Evolutionary conservation across 768 basidiomycete genomes (phyloP), one percentile per base, ranked within the genome.

Genomic region (Tylopilus subfusipes): DNA sequence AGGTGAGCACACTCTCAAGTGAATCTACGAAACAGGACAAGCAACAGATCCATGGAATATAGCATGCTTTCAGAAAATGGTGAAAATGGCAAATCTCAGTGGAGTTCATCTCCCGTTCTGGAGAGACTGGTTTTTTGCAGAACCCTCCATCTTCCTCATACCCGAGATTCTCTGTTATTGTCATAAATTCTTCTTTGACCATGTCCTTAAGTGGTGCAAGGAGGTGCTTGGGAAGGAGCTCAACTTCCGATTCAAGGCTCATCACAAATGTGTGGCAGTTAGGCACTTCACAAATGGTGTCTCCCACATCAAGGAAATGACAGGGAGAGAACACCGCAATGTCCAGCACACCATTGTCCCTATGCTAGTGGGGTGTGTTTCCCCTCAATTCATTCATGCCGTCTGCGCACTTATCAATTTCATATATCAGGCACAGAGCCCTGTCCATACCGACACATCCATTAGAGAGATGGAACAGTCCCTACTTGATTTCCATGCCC

Each of bases 11-110:
- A n/a, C n/a, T n/a, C n/a, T n/a, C n/a, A n/a, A n/a, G n/a, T n/a
- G n/a, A n/a, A n/a, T n/a, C n/a, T n/a, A n/a, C n/a, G n/a, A n/a
- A n/a, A n/a, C n/a, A n/a, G n/a, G n/a, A n/a, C n/a, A n/a, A n/a
- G 14, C 0, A 0, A 8, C 10, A 5, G 2, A 70, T 50, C 67
- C 68, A n/a, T 64, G 61, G 65, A 54, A 71, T 19, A 16, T 75
- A 12, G 38, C 54, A 43, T 33, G 0, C n/a, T 75, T 71, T 57
- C 55, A 63, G 18, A 27, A 53, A 19, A 14, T 12, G 1, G 33
- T 29, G 0, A 50, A 57, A 14, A 9, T 2, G 0, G 0, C 24
- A 0, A 31, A 40, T 1, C 34, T 48, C n/a, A 42, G 53, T 2
- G n/a, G n/a, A n/a, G 25, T 58, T 13, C 47, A 54, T 7, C 5